Conservation (phyloP, 2,329 filamentous ascomycete genomes). For the Juglanconis oblonga region DNA sequence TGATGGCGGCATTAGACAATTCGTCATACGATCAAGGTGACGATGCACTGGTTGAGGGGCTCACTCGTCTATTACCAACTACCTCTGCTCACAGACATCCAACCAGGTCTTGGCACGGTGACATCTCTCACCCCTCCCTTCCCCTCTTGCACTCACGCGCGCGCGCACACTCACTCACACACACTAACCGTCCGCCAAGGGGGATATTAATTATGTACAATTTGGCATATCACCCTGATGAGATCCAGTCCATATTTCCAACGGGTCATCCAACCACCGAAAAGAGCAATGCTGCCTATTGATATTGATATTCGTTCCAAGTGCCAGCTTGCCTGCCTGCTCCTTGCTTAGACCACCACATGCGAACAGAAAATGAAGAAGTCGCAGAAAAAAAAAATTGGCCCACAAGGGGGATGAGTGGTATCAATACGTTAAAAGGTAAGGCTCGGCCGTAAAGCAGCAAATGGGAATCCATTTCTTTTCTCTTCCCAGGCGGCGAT, state of each 20-base stretch:
- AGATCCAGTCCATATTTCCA: not conserved
- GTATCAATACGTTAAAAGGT: conserved; percentile 17
- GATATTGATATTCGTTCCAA: not conserved
- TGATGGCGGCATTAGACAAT: no score
- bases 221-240: not conserved
- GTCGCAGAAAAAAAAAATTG: not conserved
- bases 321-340: not conserved
- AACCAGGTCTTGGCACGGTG: not conserved
- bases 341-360: not conserved
- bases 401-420: conserved; percentile 12
- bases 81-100: not conserved
- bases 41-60: not conserved
- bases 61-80: not conserved
- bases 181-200: not conserved
- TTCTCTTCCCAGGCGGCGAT: conserved; percentile 12
- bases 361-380: conserved; percentile 2
- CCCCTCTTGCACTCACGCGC: not conserved
- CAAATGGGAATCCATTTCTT: conserved; percentile 14
- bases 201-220: conserved; percentile 1
- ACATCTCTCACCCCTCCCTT: not conserved
- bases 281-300: conserved; percentile 4
- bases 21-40: no score
- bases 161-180: not conserved
- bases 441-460: conserved; percentile 12
- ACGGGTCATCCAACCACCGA: not conserved